Evolutionary conservation across 2,329 filamentous ascomycete genomes (phyloP).

Genomic region (Fonsecaea monophora): DNA sequence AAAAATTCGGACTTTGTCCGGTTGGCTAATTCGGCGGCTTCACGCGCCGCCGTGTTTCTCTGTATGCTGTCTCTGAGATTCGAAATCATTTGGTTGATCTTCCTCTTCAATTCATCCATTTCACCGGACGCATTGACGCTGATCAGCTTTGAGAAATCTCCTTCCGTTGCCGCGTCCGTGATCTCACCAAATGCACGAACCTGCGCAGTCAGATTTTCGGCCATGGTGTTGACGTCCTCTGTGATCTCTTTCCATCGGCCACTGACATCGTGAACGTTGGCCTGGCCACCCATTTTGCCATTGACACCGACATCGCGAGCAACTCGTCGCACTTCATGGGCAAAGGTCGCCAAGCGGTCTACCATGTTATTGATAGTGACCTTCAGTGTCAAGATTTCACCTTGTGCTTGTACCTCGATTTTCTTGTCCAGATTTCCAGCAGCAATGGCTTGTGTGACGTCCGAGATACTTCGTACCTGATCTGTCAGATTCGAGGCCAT

Average conservation of each 20-base stretch:
- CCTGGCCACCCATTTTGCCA: constrained; percentile 97
- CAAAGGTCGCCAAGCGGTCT: constrained; percentile 91
- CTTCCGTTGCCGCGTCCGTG: constrained; percentile 95
- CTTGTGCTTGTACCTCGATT: constrained; percentile 92
- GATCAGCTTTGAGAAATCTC: constrained; percentile 95
- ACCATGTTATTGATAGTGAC: constrained; percentile 99
- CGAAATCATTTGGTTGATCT: constrained; percentile 99
- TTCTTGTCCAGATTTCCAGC: constrained; percentile 95
- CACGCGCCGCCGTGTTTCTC: constrained; percentile 91
- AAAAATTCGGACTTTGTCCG: constrained; percentile 98
- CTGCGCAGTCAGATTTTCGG: constrained; percentile 85
- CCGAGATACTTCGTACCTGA: constrained; percentile 87
- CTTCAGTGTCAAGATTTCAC: constrained; percentile 91
- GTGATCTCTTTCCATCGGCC: constrained; percentile 99
- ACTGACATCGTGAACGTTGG: constrained; percentile 88
- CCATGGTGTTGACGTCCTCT: constrained; percentile 94
- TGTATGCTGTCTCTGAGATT: constrained; percentile 96
- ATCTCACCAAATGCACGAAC: constrained; percentile 98
- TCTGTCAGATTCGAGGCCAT: constrained; percentile 69
- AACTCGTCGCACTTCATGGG: constrained; percentile 92
- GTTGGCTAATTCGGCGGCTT: constrained; percentile 94
- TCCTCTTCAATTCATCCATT: constrained; percentile 98
- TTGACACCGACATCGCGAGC: constrained; percentile 97
- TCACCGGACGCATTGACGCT: constrained; percentile 97
- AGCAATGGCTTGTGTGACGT: constrained; percentile 92